Conservation (phyloP, 2,329 filamentous ascomycete species). For the Botryotinia calthae region DNA sequence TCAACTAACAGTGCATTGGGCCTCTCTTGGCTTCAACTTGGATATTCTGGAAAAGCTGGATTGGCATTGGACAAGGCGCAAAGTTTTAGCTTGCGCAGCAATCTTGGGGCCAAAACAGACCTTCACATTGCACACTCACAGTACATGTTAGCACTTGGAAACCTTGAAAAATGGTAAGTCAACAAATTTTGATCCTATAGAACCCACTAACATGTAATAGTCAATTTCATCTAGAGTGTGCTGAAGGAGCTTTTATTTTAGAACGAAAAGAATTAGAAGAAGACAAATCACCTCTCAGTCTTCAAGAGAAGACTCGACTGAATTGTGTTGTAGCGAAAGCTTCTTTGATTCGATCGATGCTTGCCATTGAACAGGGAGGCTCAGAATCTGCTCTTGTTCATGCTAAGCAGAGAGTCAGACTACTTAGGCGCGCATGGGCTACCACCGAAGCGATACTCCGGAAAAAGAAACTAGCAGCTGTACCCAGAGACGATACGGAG, state of each 20-base stretch:
- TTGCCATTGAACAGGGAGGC: slow-evolving; percentile 47
- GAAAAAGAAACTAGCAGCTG: slow-evolving; percentile 14
- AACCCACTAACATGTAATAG: slow-evolving; percentile 29
- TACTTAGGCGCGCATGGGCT: slow-evolving; percentile 43
- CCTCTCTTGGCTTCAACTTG: slow-evolving; percentile 56
- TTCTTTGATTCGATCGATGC: slow-evolving; percentile 38
- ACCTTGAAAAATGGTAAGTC: slow-evolving; percentile 57
- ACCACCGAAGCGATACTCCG: slow-evolving; percentile 36
- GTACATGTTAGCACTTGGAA: slow-evolving; percentile 66
- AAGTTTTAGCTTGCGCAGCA: slow-evolving; percentile 43
- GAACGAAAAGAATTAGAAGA: slow-evolving; percentile 28
- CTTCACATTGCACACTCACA: slow-evolving; percentile 73
- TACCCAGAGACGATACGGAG: slow-evolving; percentile 28
- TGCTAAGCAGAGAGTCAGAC: slow-evolving; percentile 56
- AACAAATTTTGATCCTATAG: slow-evolving; percentile 28
- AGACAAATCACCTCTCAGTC: slow-evolving; percentile 22
- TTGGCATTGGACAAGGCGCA: slow-evolving; percentile 58
- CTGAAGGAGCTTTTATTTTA: slow-evolving; percentile 32
- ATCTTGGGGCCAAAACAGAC: slow-evolving; percentile 46
- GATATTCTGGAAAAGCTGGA: slow-evolving; percentile 58
- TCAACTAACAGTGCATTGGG: slow-evolving; percentile 45
- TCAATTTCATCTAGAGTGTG: slow-evolving; percentile 34
- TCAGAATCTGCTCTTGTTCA: slow-evolving; percentile 56
- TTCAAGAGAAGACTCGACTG: slow-evolving; percentile 31
- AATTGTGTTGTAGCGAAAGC: slow-evolving; percentile 40